phyloP scores from a whole-genome alignment of 345 rosid species.

The Populus alba region DNA sequence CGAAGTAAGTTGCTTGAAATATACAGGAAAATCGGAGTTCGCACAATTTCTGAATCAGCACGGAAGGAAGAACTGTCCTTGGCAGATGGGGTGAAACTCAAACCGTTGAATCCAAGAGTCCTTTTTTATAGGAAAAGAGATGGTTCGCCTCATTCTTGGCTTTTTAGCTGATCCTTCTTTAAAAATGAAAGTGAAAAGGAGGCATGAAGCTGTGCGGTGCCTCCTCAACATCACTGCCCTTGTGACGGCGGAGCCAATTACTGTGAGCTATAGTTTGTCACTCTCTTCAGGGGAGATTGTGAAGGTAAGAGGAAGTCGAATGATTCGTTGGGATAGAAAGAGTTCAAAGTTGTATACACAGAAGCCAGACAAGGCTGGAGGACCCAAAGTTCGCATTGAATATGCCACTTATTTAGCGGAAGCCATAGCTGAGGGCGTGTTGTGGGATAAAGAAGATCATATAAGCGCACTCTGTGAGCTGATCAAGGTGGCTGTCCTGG shows the following conservation, averaged over 20 bases:
- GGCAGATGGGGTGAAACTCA: slow-evolving; percentile 7
- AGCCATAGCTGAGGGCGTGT: slow-evolving; percentile 49
- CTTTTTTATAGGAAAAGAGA: slow-evolving; percentile 32
- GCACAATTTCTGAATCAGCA: slow-evolving; percentile 50
- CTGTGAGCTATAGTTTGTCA: slow-evolving; percentile 33
- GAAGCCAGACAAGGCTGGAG: slow-evolving; percentile 36
- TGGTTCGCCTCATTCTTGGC: slow-evolving; percentile 54
- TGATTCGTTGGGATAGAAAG: slow-evolving; percentile 59
- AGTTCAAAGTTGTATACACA: slow-evolving; percentile 35
- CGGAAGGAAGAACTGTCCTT: slow-evolving; percentile 36
- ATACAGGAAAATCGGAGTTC: slow-evolving; percentile 56
- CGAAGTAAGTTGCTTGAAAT: slow-evolving; percentile 40
- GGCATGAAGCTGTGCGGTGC: slow-evolving; percentile 40
- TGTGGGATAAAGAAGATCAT: slow-evolving; percentile 36
- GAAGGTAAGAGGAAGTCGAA: slow-evolving; percentile 20
- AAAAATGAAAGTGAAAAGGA: slow-evolving; percentile 37
- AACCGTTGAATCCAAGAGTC: slow-evolving; percentile 22
- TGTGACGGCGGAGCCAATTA: slow-evolving; percentile 37
- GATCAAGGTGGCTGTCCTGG: slow-evolving; percentile 52
- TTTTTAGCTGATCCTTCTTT: slow-evolving; percentile 49
- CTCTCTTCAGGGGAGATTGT: slow-evolving; percentile 40
- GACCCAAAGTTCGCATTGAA: slow-evolving; percentile 28
- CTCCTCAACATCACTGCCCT: slow-evolving; percentile 37
- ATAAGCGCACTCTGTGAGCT: slow-evolving; percentile 45
- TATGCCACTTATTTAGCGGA: slow-evolving; percentile 55